Percentiles rank a stretch among this genome's conserved stretches.
These are phyloP conservation scores for Thymus quinquecostatus DNA, from an alignment of 257 asterid genomes.

Conservation along the genomic window DNA sequence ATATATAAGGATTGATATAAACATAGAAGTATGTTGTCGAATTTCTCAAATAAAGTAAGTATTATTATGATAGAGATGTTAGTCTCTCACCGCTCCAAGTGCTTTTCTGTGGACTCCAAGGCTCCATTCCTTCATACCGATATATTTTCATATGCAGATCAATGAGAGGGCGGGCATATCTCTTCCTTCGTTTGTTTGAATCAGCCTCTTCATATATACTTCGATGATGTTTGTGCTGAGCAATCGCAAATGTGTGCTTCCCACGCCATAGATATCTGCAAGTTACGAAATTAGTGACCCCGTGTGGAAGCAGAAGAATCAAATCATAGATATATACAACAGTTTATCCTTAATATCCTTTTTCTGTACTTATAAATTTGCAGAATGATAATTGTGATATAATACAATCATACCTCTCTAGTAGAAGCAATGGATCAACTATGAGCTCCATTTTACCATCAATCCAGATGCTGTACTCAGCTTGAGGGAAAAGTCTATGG, in stretches of 20 bases:
- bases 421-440: slow-evolving; percentile 89
- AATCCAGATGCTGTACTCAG: slow-evolving; percentile 95
- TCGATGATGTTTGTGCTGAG: slow-evolving; percentile 89
- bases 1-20: too few species aligned
- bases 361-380: neutral
- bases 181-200: slow-evolving; percentile 88
- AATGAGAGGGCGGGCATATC: slow-evolving; percentile 95
- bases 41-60: neutral
- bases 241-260: slow-evolving; percentile 90
- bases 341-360: slow-evolving; percentile 6
- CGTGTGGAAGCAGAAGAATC: neutral
- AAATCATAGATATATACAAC: neutral
- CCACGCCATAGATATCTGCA: slow-evolving; percentile 92
- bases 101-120: slow-evolving; percentile 71
- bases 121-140: slow-evolving; percentile 82
- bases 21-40: too few species aligned
- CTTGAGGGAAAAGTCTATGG: slow-evolving; percentile 90
- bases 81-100: slow-evolving; percentile 67
- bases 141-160: slow-evolving; percentile 92
- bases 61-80: neutral
- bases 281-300: neutral
- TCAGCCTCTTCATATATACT: slow-evolving; percentile 89
- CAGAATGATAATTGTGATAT: slow-evolving; percentile 6
- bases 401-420: slow-evolving; percentile 72
- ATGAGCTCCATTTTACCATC: slow-evolving; percentile 99